Percentiles rank a stretch among this genome's conserved stretches.
These are phyloP conservation scores for Calcarisporium arbuscula DNA, from an alignment of 2,329 filamentous ascomycete genomes.

Conservation along the genomic window DNA sequence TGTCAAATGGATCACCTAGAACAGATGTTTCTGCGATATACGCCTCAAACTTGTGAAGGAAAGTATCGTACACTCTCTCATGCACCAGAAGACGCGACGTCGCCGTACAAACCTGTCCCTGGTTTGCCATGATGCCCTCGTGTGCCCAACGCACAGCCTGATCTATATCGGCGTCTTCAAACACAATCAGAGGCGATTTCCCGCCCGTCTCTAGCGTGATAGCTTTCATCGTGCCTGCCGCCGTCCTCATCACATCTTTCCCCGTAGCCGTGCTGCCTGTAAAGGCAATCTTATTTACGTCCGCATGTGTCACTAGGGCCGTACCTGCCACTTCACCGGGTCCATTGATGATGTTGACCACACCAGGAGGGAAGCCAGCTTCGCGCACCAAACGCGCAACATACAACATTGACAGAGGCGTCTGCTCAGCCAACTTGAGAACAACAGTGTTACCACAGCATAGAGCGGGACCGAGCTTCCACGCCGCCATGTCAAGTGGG, in stretches of 20 bases:
- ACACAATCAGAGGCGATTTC: constrained; percentile 54
- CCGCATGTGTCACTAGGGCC: constrained; percentile 56
- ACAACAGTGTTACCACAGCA: constrained; percentile 53
- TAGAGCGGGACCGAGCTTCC: constrained; percentile 48
- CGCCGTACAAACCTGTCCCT: constrained; percentile 55
- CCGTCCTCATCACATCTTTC: constrained; percentile 63
- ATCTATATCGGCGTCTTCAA: constrained; percentile 55
- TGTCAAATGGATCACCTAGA: constrained; percentile 58
- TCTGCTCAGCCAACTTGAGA: constrained; percentile 56
- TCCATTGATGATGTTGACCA: constrained; percentile 66
- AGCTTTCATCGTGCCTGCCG: constrained; percentile 52
- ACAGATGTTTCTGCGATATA: constrained; percentile 47
- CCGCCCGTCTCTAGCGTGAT: constrained; percentile 55
- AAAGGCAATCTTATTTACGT: constrained; percentile 66
- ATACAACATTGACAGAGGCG: constrained; percentile 53
- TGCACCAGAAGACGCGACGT: constrained; percentile 55
- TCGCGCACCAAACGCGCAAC: constrained; percentile 59
- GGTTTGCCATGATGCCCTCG: constrained; percentile 44
- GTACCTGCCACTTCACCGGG: constrained; percentile 57
- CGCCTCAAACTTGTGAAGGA: constrained; percentile 55
- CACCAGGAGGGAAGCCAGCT: constrained; percentile 66
- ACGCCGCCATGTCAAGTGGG: constrained; percentile 63
- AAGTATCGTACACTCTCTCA: constrained; percentile 49
- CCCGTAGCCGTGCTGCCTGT: constrained; percentile 65
- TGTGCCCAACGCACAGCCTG: constrained; percentile 50